Evolutionary conservation across 495 filamentous ascomycete species (phyloP), one percentile per base, ranked within the genome.

Genomic region (Geoglossum glabrum): DNA sequence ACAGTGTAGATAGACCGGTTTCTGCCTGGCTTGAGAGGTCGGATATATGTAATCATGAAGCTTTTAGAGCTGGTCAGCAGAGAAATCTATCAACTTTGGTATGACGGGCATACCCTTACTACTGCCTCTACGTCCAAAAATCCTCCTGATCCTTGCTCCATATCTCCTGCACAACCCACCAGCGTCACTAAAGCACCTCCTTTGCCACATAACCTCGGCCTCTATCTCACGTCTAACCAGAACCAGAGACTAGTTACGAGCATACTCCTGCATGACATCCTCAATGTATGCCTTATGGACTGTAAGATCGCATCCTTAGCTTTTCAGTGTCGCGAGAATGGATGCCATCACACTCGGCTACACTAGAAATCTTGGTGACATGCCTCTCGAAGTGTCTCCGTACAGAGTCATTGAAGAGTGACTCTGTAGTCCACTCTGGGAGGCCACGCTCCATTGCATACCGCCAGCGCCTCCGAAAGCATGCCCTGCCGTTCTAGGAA

Each of bases 351-450:
- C 46, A 50, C 46, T 50, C 46, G 13, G 46, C 46, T 50, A 21
- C n/a, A 28, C 46, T 28, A 50, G 46, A 50, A 50, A 50, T 23
- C 46, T 5, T 40, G n/a, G 46, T 50, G 46, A 28, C 46, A 50
- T 50, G n/a, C 46, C 46, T 50, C 46, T 28, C n/a, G 46, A 50
- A 50, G 46, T 50, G 46, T 21, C 46, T 50, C 46, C 46, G n/a
- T 50, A 50, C 46, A 21, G n/a, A 21, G 36, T 40, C 36, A 40
- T 40, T 40, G 11, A 40, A 40, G 36, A 40, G 46, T 50, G 46
- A 50, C 46, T 50, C 13, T 50, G 46, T 50, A 50, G 25, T 50
- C 46, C 26, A 5, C 5, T 25, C 19, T 50, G 46, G 46, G 46
- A 8, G 7, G 46, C 46, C 46, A 23, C 46, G 9, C 46, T 50